Evolutionary conservation across 1,139 yeast species (phyloP), one percentile per base, ranked within the genome.

Genomic region (Candida smagusa): DNA sequence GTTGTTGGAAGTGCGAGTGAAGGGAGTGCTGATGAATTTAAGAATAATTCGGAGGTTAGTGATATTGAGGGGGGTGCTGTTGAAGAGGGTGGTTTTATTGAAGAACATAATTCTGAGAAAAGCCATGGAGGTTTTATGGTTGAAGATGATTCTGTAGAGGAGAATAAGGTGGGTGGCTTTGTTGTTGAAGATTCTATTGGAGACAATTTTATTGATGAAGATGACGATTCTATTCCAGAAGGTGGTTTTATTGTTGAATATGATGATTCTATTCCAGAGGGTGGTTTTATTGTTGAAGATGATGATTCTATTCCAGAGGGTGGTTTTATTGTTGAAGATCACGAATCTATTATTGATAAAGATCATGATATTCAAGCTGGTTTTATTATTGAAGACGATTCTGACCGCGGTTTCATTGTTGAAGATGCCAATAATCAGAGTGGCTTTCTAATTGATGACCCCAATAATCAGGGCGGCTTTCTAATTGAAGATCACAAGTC

Each of bases 1-100:
- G 59, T 53, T n/a, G 61, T 82, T 9, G 57, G 49, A 3, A 58
- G 51, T 6, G 47, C 40, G 28, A 19, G 19, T 21, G 30, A 7
- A 9, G 22, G 8, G 9, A 12, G 9, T 8, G 31, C 3, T 39
- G 47, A n/a, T 33, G 41, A 22, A n/a, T n/a, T n/a, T n/a, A n/a
- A n/a, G n/a, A n/a, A n/a, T n/a, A n/a, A n/a, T n/a, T n/a, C n/a
- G n/a, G n/a, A n/a, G n/a, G n/a, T n/a, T n/a, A n/a, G n/a, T n/a
- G n/a, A n/a, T n/a, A n/a, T n/a, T n/a, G n/a, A n/a, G n/a, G n/a
- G n/a, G n/a, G n/a, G n/a, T n/a, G n/a, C n/a, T n/a, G 39, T 37
- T 16, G 48, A 43, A 5, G 33, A 25, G n/a, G n/a, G n/a, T 12
- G 36, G 36, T 11, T 39, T 36, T n/a, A 23, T 35, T 7, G 38